Evolutionary conservation across 2,329 filamentous ascomycete species (phyloP).

Genomic region (Metarhizium sp.): DNA sequence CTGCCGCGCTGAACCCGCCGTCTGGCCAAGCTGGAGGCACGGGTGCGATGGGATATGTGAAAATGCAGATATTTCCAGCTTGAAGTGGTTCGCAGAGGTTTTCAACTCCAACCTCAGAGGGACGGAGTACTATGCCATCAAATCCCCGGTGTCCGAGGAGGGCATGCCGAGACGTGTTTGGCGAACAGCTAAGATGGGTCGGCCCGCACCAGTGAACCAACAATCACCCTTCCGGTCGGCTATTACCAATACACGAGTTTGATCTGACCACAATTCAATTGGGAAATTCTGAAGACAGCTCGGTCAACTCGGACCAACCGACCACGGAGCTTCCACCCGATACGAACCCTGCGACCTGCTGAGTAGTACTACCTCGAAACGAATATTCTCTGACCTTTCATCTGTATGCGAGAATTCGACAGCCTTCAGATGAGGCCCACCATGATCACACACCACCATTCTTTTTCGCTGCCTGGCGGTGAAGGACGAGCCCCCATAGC

Average conservation of each 20-base stretch:
- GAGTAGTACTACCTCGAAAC: too few relatives aligned
- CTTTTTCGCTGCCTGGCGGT: neutral
- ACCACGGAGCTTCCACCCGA: too few relatives aligned
- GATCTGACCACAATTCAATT: neutral
- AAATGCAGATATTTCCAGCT: neutral
- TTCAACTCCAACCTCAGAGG: neutral
- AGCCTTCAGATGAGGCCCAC: too few relatives aligned
- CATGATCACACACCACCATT: too few relatives aligned
- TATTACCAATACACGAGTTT: too few relatives aligned
- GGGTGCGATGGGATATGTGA: neutral
- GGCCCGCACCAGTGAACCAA: neutral
- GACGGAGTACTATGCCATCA: neutral
- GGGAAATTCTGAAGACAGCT: neutral
- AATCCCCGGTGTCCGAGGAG: neutral
- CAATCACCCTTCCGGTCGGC: neutral
- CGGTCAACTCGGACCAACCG: neutral
- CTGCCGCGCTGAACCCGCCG: constrained; percentile 1
- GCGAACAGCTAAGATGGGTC: neutral
- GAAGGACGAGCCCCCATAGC: neutral
- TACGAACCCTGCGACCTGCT: too few relatives aligned
- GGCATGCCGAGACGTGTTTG: neutral
- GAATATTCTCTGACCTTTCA: too few relatives aligned
- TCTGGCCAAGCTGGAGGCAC: neutral
- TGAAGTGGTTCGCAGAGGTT: neutral
- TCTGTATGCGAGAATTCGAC: too few relatives aligned